Conservation (phyloP, 2,329 filamentous ascomycete species). For the Colletotrichum karsti region DNA sequence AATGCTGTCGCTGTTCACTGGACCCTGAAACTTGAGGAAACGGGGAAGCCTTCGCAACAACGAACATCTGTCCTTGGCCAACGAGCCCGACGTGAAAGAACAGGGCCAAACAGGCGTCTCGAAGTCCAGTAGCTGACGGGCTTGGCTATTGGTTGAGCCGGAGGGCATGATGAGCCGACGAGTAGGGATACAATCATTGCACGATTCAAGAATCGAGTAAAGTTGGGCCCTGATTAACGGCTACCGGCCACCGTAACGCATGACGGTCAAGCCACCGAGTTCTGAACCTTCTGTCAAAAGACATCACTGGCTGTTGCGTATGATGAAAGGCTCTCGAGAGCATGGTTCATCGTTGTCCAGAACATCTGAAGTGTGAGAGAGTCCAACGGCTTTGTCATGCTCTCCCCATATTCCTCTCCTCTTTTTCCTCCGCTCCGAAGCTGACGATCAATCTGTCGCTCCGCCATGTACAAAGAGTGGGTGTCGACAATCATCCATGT, state of each 20-base stretch:
- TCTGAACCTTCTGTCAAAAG: not conserved
- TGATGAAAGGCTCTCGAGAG: not conserved
- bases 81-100: not conserved
- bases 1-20: not conserved
- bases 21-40: conserved; percentile 5
- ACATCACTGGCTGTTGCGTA: not conserved
- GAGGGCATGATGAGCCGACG: conserved; percentile 2
- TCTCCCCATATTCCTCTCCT: conserved; percentile 9
- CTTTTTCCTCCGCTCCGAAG: conserved; percentile 17
- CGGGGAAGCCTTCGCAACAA: not conserved
- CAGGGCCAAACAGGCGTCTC: conserved; percentile 11
- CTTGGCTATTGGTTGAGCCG: conserved; percentile 8
- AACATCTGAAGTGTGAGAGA: conserved; percentile 10
- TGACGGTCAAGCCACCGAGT: conserved; percentile 5
- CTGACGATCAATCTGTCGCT: conserved; percentile 22
- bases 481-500: conserved; percentile 17
- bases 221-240: conserved; percentile 12
- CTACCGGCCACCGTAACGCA: conserved; percentile 16
- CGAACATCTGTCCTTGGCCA: not conserved
- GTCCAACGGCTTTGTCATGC: conserved; percentile 19
- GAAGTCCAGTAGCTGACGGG: not conserved
- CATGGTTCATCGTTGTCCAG: conserved; percentile 28
- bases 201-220: conserved; percentile 25
- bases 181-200: conserved; percentile 24
- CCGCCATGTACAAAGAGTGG: conserved; percentile 22